A percentile compares a stretch with the other conserved stretches of the same genome.
Conservation (phyloP, 176 grass and related monocot genomes). For the Triticum turgidum region DNA sequence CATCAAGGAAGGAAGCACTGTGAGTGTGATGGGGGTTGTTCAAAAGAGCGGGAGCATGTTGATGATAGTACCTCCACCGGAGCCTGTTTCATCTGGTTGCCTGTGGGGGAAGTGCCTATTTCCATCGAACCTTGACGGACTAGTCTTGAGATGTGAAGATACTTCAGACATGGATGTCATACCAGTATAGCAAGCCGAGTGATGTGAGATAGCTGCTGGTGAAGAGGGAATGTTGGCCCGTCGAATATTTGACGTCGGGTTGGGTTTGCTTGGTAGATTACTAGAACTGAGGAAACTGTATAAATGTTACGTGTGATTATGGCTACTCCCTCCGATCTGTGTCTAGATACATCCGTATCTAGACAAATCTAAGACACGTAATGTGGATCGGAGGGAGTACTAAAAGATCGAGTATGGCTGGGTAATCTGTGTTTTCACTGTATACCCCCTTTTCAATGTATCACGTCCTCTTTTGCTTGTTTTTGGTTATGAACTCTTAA, state of each 20-base stretch:
- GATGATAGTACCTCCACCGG: constrained; percentile 82
- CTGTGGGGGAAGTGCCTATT: constrained; percentile 77
- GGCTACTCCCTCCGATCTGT: background rate
- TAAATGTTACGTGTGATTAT: constrained; percentile 74
- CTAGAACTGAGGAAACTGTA: constrained; percentile 58
- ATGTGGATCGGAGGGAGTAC: background rate
- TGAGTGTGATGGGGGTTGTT: constrained; percentile 95
- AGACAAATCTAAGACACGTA: too few species aligned
- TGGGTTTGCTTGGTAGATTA: constrained; percentile 43
- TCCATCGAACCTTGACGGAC: constrained; percentile 67
- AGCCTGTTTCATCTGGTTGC: constrained; percentile 79
- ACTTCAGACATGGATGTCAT: constrained; percentile 89
- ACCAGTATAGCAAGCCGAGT: constrained; percentile 53
- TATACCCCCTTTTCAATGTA: constrained; percentile 49
- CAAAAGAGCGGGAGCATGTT: constrained; percentile 88
- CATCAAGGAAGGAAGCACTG: constrained; percentile 97
- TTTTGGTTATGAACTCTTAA: constrained; percentile 45
- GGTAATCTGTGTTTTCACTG: constrained; percentile 47
- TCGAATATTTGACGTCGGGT: constrained; percentile 50
- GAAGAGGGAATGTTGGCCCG: constrained; percentile 31
- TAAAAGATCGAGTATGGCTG: constrained; percentile 43
- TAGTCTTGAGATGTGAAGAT: constrained; percentile 92
- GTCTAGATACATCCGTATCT: too few species aligned
- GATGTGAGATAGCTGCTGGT: constrained; percentile 19
- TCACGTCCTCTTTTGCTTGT: background rate